Evolutionary conservation across 1,139 yeast species (phyloP).

Genomic region (Pichia sp.): DNA sequence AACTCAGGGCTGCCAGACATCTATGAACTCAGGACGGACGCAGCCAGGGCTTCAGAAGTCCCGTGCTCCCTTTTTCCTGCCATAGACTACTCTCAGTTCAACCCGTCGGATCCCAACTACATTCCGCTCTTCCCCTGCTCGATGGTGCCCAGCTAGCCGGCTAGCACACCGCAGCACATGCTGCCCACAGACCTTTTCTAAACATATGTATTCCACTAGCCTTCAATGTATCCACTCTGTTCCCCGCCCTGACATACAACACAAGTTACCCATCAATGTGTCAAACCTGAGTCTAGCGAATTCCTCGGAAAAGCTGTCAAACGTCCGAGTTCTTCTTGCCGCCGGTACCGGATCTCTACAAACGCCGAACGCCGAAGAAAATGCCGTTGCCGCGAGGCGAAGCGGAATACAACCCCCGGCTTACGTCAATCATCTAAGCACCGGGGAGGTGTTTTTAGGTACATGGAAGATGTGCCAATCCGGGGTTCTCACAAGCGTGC

Average conservation of each 20-base stretch:
- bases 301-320: not conserved
- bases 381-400: not conserved
- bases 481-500: too few relatives aligned
- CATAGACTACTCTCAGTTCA: conserved; percentile 17
- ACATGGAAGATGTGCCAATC: too few relatives aligned
- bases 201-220: not conserved
- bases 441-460: too few relatives aligned
- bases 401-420: too few relatives aligned
- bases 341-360: conserved; percentile 1
- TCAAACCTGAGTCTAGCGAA: not conserved
- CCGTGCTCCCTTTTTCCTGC: conserved; percentile 10
- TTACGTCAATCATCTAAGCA: too few relatives aligned
- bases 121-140: conserved; percentile 13
- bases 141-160: not conserved
- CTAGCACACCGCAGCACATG: not conserved
- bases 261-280: not conserved
- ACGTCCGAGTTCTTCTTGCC: not conserved
- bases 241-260: too few relatives aligned
- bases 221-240: too few relatives aligned
- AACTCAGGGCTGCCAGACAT: not conserved
- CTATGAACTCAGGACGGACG: not conserved
- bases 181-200: not conserved
- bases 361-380: not conserved
- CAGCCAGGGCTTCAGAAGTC: not conserved
- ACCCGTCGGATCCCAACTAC: conserved; percentile 10